Base-by-base conservation (phyloP, 495 filamentous ascomycete species). In the Tetracladium setigerum region DNA sequence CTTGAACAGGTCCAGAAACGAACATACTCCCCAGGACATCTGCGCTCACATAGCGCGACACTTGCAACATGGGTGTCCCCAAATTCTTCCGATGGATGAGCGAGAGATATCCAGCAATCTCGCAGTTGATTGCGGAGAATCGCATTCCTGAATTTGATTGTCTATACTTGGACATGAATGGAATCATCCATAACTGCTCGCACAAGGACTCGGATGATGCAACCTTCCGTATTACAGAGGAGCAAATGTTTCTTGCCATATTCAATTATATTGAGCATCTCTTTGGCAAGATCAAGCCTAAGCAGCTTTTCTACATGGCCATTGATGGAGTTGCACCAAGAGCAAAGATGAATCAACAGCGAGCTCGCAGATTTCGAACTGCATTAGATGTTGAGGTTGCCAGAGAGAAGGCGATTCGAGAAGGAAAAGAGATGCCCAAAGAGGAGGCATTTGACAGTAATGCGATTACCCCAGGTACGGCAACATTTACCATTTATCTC, bases 241-340 rank as follows among this genome's bases (percentile, higher is more conserved):
- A 97, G 62, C 84, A 95, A 65, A 96, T 96, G 90, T 97, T 97
- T 65, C 96, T 97, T 52, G 85, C 87, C 17, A 99, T 99, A 50
- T 99, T 99, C 77, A 97, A 97, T 68, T 99, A 99, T 62, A 97
- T 99, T 52, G 94, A 99, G 66, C 94, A 99, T 71, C 69, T 99
- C 9, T 99, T 94, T 58, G 89, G 90, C 41, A 97, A 96, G 67
- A 99, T 99, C 53, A 96, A 95, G 64, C 94, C 94, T 2, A 90
- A 95, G 68, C 81, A 95, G 69, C 76, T 99, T 11, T 99, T 99
- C 66, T 99, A 95, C 69, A 96, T 99, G 94, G 94, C 94, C 9
- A 87, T 99, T 45, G 94, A 99, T 61, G 92, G 92, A 48, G 94
- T 99, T 42, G 94, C 94, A 13, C 94, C 94, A 10, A 82, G 94